phyloP scores from a whole-genome alignment of 805 yeast genomes.

The Ogataea degrootiae region DNA sequence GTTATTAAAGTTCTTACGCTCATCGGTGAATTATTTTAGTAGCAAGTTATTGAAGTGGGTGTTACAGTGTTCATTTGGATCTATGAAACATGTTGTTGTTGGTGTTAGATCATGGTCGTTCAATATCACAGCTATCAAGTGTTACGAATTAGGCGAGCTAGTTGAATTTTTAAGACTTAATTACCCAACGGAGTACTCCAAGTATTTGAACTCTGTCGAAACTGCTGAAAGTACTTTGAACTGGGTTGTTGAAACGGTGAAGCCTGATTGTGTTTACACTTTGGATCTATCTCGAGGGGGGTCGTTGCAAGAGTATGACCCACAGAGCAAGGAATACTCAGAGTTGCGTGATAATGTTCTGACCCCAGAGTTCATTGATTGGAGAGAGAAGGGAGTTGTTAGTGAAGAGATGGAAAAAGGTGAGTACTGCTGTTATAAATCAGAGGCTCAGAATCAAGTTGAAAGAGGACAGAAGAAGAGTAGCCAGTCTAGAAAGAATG shows the following conservation, averaged over 20 bases:
- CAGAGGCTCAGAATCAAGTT: too few relatives aligned
- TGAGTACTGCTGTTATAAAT: conserved; percentile 22
- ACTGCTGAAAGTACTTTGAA: neutral
- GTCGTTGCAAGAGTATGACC: neutral
- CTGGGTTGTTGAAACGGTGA: neutral
- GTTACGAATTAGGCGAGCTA: conserved; percentile 1
- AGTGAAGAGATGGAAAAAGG: conserved; percentile 4
- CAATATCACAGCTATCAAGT: neutral
- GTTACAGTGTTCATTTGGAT: conserved; percentile 7
- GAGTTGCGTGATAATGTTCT: conserved; percentile 4
- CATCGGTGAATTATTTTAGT: too few relatives aligned
- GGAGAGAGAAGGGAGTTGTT: conserved; percentile 5
- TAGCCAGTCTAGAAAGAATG: too few relatives aligned
- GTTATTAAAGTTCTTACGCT: too few relatives aligned
- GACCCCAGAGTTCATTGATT: conserved; percentile 2
- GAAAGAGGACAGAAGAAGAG: neutral
- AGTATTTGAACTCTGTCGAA: neutral
- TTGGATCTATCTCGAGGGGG: neutral
- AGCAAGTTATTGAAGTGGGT: conserved; percentile 4
- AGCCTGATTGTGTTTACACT: conserved; percentile 1
- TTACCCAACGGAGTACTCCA: neutral
- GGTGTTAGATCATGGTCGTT: conserved; percentile 4
- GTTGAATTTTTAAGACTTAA: neutral
- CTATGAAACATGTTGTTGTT: conserved; percentile 1
- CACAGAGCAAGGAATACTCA: neutral